phyloP scores from a whole-genome alignment of 129 eudicot species.

The Cynara cardunculus region DNA sequence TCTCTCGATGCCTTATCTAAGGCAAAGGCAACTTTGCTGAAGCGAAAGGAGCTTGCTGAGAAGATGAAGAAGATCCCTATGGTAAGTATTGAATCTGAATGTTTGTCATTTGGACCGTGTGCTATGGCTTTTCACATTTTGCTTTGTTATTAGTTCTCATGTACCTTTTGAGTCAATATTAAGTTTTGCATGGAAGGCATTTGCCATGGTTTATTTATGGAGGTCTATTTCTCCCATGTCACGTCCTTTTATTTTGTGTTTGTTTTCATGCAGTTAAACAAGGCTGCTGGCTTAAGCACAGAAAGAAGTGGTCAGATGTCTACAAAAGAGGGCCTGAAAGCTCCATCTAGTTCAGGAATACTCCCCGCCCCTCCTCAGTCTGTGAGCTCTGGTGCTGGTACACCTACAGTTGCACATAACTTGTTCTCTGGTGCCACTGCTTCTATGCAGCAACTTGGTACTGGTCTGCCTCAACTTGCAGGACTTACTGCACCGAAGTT shows the following conservation, averaged over 20 bases:
- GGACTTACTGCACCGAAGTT: conserved; percentile 72
- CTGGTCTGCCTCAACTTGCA: conserved; percentile 56
- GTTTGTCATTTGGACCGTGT: background rate
- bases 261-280: conserved; percentile 50
- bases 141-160: background rate
- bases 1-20: conserved; percentile 89
- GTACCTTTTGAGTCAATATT: background rate
- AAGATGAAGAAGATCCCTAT: conserved; percentile 78
- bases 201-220: background rate
- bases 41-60: conserved; percentile 68
- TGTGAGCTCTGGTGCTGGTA: conserved; percentile 3
- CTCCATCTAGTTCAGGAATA: conserved; percentile 37
- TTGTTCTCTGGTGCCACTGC: conserved; percentile 31
- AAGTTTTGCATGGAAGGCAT: background rate
- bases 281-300: conserved; percentile 35
- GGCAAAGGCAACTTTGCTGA: conserved; percentile 85
- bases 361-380: conserved; percentile 39
- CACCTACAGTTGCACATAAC: conserved; percentile 14
- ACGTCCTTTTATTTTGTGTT: background rate
- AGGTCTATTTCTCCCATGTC: background rate
- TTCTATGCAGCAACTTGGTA: conserved; percentile 36
- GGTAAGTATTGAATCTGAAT: conserved; percentile 36
- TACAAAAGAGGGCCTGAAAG: conserved; percentile 39
- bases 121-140: background rate
- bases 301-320: conserved; percentile 38